Evolutionary conservation across 805 yeast species (phyloP).

Genomic region (Candida nitratophila): DNA sequence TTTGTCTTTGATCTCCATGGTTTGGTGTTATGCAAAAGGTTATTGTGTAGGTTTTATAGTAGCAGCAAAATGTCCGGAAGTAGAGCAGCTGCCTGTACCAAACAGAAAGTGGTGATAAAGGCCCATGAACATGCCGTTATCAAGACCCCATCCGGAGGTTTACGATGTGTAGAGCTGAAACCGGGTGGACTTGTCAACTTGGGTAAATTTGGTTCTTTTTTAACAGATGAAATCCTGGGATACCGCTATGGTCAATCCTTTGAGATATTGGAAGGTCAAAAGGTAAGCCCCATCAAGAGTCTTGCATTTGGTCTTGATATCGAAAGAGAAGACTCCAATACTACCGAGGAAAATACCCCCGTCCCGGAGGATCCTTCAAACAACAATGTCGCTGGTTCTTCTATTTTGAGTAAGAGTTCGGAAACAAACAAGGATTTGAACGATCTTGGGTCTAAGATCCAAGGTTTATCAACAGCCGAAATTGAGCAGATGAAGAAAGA

Average conservation of each 20-base stretch:
- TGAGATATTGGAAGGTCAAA: conserved; percentile 60
- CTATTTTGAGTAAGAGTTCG: conserved; percentile 29
- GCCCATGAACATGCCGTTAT: conserved; percentile 54
- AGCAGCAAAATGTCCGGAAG: neutral
- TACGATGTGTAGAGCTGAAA: conserved; percentile 63
- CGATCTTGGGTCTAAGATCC: conserved; percentile 64
- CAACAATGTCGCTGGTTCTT: conserved; percentile 4
- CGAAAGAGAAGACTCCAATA: conserved; percentile 24
- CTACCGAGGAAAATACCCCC: conserved; percentile 15
- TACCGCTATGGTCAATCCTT: conserved; percentile 83
- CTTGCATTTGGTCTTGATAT: conserved; percentile 24
- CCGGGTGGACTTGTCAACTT: conserved; percentile 56
- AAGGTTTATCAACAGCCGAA: conserved; percentile 68
- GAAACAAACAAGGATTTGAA: conserved; percentile 60
- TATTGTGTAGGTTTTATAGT: no score
- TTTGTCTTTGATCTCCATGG: no score
- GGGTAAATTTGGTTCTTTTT: conserved; percentile 90
- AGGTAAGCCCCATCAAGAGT: conserved; percentile 42
- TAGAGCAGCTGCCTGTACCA: neutral
- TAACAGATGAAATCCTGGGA: conserved; percentile 69
- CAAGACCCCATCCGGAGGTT: conserved; percentile 74
- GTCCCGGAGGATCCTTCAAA: conserved; percentile 13
- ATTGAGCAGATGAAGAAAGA: conserved; percentile 75
- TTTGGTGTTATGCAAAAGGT: no score
- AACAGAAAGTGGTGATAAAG: conserved; percentile 28